Percentiles rank a stretch among this genome's conserved stretches.
phyloP scores from a whole-genome alignment of 257 asterid genomes.

The Forsythia suspensa region DNA sequence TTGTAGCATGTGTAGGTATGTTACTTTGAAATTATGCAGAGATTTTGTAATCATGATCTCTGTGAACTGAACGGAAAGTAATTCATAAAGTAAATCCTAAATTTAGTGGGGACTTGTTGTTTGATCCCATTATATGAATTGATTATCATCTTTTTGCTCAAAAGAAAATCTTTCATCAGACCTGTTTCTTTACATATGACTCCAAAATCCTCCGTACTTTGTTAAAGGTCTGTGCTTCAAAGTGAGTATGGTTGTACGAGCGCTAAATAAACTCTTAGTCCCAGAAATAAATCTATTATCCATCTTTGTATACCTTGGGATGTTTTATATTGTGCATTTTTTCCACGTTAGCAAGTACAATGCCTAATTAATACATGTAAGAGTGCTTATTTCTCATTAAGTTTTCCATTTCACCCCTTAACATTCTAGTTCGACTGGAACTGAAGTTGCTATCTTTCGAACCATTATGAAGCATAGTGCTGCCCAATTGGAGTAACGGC shows the following conservation, averaged over 20 bases:
- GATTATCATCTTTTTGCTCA: not conserved
- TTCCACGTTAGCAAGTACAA: not conserved
- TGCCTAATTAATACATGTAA: not conserved
- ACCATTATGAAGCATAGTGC: not conserved
- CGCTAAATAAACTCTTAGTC: not conserved
- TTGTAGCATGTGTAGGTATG: not conserved
- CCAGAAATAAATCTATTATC: not conserved
- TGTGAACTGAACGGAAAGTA: not conserved
- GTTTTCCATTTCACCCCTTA: not conserved
- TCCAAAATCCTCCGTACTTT: too few species aligned
- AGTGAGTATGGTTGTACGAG: not conserved
- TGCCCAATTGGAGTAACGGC: not conserved
- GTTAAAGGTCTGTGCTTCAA: too few species aligned
- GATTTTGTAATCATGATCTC: not conserved
- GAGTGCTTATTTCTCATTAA: not conserved
- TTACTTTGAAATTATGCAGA: not conserved
- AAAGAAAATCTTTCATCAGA: too few species aligned
- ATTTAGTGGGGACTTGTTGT: not conserved
- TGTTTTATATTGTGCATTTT: too few species aligned
- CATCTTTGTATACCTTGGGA: too few species aligned
- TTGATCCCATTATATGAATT: not conserved
- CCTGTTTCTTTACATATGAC: too few species aligned
- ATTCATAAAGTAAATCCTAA: not conserved
- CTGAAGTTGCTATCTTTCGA: not conserved
- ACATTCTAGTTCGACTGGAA: not conserved